Percentiles rank a stretch among this genome's conserved stretches.
Evolutionary conservation across 2,329 filamentous ascomycete genomes (phyloP).

Genomic region (Paraconiothyrium sp.): DNA sequence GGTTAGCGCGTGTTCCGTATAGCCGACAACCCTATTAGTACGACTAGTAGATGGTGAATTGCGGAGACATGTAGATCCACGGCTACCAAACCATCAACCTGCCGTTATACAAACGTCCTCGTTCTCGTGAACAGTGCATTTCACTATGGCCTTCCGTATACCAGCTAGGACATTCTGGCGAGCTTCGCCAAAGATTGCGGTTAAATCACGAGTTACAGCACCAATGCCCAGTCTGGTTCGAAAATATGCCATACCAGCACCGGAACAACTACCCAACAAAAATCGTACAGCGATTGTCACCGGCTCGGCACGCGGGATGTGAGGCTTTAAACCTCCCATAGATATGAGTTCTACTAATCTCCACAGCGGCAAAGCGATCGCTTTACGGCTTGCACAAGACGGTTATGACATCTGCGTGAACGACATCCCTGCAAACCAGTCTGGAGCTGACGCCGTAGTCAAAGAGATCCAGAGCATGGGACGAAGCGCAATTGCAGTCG

Average conservation of each 20-base stretch:
- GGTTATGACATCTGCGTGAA: constrained; percentile 74
- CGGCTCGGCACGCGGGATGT: constrained; percentile 51
- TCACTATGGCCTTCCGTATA: constrained; percentile 35
- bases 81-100: constrained; percentile 3
- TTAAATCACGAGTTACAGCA: constrained; percentile 22
- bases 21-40: constrained; percentile 25
- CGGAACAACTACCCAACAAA: constrained; percentile 21
- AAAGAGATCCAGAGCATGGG: constrained; percentile 63
- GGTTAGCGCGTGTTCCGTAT: constrained; percentile 38
- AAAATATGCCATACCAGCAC: constrained; percentile 34
- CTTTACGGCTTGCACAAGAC: constrained; percentile 69
- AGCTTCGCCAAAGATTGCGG: constrained; percentile 26
- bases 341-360: constrained; percentile 8
- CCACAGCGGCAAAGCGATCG: constrained; percentile 68
- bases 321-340: constrained; percentile 13
- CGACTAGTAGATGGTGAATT: constrained; percentile 10
- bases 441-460: constrained; percentile 62
- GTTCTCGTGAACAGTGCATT: not conserved
- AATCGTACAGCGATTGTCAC: constrained; percentile 50
- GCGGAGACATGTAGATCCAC: constrained; percentile 15
- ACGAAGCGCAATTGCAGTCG: constrained; percentile 62
- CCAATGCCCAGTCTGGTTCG: constrained; percentile 33
- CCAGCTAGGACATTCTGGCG: constrained; percentile 33
- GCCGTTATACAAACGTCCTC: not conserved
- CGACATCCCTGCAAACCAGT: constrained; percentile 64